A percentile compares a stretch with the other conserved stretches of the same genome.
Conservation (phyloP, 768 basidiomycete genomes). For the Suillus plorans region DNA sequence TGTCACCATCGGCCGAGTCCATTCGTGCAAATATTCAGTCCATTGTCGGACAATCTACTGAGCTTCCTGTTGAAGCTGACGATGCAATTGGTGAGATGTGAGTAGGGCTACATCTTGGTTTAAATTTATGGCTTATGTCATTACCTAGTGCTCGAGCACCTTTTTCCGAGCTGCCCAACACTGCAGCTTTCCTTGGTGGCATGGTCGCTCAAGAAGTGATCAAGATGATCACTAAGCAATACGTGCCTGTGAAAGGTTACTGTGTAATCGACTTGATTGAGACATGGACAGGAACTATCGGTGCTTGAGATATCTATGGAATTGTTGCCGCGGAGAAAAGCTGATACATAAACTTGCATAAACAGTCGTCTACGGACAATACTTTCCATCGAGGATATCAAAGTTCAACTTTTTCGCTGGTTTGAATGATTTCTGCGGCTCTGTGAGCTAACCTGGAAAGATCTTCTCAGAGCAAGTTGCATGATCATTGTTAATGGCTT, state of each 20-base stretch:
- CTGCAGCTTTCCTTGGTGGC: conserved; percentile 90
- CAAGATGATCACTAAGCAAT: conserved; percentile 96
- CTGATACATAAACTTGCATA: neutral
- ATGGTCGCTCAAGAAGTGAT: conserved; percentile 95
- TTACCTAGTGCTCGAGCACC: conserved; percentile 68
- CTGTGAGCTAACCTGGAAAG: conserved; percentile 10
- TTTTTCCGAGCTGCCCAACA: conserved; percentile 87
- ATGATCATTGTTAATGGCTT: neutral
- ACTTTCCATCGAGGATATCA: neutral
- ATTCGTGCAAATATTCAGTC: conserved; percentile 51
- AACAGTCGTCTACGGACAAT: neutral
- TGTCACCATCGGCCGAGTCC: conserved; percentile 46
- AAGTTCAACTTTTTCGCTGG: neutral
- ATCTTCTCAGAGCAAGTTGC: neutral
- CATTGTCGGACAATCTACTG: conserved; percentile 47
- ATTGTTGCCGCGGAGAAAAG: neutral
- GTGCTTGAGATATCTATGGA: conserved; percentile 14
- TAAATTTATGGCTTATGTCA: conserved; percentile 3
- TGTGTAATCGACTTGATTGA: conserved; percentile 84
- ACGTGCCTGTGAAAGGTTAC: conserved; percentile 85
- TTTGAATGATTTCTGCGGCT: conserved; percentile 11
- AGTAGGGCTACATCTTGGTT: conserved; percentile 29
- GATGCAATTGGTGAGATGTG: conserved; percentile 79
- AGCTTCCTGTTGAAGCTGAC: conserved; percentile 55
- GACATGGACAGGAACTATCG: conserved; percentile 66